Evolutionary conservation across 2,329 filamentous ascomycete genomes (phyloP).

Genomic region (Neopestalotiopsis sp.): DNA sequence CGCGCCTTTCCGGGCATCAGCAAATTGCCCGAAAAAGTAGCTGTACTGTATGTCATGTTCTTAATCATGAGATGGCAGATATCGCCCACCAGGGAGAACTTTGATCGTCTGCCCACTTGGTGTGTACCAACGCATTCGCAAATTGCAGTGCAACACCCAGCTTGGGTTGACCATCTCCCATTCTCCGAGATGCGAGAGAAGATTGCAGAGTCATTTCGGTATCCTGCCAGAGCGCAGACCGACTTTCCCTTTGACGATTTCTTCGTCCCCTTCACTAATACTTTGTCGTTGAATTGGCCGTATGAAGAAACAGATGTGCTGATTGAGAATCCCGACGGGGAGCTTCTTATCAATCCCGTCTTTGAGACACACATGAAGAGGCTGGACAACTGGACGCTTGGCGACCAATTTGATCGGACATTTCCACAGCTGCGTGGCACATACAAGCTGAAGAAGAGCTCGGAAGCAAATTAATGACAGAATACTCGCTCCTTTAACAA

Average conservation of each 20-base stretch:
- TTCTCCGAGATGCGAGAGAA: constrained; percentile 77
- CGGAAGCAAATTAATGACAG: neutral
- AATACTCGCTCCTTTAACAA: too few species aligned
- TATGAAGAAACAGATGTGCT: constrained; percentile 77
- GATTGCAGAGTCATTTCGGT: constrained; percentile 25
- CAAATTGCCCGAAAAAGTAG: constrained; percentile 80
- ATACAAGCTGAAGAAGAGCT: constrained; percentile 40
- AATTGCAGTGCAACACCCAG: constrained; percentile 70
- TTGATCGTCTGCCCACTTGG: constrained; percentile 77
- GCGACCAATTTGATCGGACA: constrained; percentile 67
- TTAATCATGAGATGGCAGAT: constrained; percentile 86
- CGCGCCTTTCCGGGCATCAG: constrained; percentile 81
- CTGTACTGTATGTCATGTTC: constrained; percentile 86
- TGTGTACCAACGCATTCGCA: constrained; percentile 70
- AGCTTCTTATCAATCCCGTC: constrained; percentile 82
- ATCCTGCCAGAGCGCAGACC: constrained; percentile 32
- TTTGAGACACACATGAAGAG: constrained; percentile 82
- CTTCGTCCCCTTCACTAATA: constrained; percentile 81
- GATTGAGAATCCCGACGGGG: constrained; percentile 59
- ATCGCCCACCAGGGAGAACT: constrained; percentile 78
- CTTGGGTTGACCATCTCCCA: constrained; percentile 83
- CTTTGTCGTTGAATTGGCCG: constrained; percentile 81
- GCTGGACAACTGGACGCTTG: constrained; percentile 82
- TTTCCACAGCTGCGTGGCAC: constrained; percentile 63
- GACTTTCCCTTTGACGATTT: constrained; percentile 77